These are phyloP conservation scores for Leptographium radiaticola DNA, from an alignment of 2,329 filamentous ascomycete species.

Conservation along the genomic window DNA sequence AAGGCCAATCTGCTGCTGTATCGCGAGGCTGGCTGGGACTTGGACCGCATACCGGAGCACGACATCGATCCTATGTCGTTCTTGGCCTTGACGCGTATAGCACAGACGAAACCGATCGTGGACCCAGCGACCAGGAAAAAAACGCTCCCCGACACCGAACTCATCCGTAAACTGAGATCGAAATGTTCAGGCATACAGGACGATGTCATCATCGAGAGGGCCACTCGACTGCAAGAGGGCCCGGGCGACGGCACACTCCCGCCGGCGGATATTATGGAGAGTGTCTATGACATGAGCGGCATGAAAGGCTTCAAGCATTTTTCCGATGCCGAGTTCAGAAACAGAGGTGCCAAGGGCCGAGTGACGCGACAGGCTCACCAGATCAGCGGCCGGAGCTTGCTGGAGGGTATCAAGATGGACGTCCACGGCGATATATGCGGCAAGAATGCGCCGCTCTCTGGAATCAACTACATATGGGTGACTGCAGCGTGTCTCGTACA, in stretches of 20 bases:
- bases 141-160: conserved; percentile 16
- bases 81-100: conserved; percentile 15
- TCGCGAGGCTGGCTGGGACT: conserved; percentile 20
- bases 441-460: conserved; percentile 14
- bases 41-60: conserved; percentile 22
- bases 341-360: neutral
- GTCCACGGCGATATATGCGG: conserved; percentile 18
- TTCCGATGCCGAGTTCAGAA: neutral
- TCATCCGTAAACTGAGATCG: conserved; percentile 14
- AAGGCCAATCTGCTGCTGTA: conserved; percentile 21
- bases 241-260: neutral
- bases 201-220: neutral
- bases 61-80: conserved; percentile 16
- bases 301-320: neutral
- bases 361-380: neutral
- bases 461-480: conserved; percentile 21
- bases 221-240: neutral
- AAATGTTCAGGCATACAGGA: conserved; percentile 9
- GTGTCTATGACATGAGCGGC: neutral
- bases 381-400: neutral
- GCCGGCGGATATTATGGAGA: neutral
- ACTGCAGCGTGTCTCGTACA: conserved; percentile 13
- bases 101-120: conserved; percentile 13
- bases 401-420: conserved; percentile 8
- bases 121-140: conserved; percentile 18